Conservation (phyloP, 192 early-diverging fungal genomes). For the Coemansia sp. region DNA sequence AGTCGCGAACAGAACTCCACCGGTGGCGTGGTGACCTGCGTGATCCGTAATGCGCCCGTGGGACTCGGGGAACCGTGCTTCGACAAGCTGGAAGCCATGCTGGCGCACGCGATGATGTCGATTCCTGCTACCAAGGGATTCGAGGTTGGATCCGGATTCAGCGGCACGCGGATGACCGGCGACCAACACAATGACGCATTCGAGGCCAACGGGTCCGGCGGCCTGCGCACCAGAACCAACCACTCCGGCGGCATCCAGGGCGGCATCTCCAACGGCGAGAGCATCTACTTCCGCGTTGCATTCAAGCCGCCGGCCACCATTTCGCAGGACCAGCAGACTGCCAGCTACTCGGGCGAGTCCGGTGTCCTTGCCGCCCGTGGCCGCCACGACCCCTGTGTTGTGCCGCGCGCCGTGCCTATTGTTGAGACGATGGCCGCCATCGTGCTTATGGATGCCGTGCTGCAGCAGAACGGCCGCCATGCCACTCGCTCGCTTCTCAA, state of each 20-base stretch:
- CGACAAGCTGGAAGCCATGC: conserved; percentile 93
- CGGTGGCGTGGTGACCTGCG: conserved; percentile 93
- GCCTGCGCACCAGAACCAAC: conserved; percentile 86
- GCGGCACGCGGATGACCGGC: conserved; percentile 83
- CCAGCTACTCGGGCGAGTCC: conserved; percentile 77
- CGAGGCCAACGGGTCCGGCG: conserved; percentile 60
- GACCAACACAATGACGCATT: conserved; percentile 95
- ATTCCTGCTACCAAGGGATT: conserved; percentile 99
- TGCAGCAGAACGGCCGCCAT: conserved; percentile 45
- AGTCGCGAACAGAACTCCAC: conserved; percentile 86
- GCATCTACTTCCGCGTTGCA: conserved; percentile 95
- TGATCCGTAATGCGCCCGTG: conserved; percentile 87
- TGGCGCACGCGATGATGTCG: conserved; percentile 98
- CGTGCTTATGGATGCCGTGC: conserved; percentile 83
- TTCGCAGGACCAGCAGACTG: conserved; percentile 83
- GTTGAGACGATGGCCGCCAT: conserved; percentile 96
- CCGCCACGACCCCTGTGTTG: conserved; percentile 96
- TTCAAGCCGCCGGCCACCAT: conserved; percentile 99
- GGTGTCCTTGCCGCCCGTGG: conserved; percentile 90
- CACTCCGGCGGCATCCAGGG: conserved; percentile 97
- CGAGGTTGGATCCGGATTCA: conserved; percentile 93
- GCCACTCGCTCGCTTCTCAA: conserved; percentile 32
- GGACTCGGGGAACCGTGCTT: conserved; percentile 98
- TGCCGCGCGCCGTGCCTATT: conserved; percentile 95
- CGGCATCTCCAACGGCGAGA: conserved; percentile 94